phyloP scores from a whole-genome alignment of 2,329 filamentous ascomycete species.

The Aspergillus sp. region DNA sequence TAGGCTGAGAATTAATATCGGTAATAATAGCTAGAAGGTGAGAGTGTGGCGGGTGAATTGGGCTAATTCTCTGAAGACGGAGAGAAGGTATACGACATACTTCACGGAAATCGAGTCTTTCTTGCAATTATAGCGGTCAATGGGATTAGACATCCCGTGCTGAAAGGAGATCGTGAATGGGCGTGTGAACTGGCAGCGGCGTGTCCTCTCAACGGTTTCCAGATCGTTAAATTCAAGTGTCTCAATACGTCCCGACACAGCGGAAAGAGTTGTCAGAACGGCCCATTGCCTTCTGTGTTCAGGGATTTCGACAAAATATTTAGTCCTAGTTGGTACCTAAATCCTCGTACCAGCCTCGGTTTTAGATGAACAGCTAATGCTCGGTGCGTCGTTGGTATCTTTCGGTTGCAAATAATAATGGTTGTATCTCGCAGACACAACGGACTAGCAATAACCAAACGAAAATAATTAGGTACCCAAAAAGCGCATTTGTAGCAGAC shows the following conservation, averaged over 20 bases:
- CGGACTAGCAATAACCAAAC: background rate
- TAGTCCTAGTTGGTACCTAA: background rate
- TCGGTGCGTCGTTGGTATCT: background rate
- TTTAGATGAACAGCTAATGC: background rate
- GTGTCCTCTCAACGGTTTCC: background rate
- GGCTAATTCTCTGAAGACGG: background rate
- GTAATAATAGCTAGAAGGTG: background rate
- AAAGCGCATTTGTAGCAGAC: background rate
- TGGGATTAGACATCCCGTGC: background rate
- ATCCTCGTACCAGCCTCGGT: background rate
- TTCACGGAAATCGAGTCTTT: background rate
- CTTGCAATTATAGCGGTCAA: background rate
- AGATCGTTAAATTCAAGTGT: background rate
- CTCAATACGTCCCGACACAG: background rate
- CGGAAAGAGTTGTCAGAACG: background rate
- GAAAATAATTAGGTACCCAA: background rate
- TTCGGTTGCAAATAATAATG: background rate
- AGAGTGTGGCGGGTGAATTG: background rate
- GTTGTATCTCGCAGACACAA: background rate
- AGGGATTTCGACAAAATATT: background rate
- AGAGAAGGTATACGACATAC: slow-evolving; percentile 4
- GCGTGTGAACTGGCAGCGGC: background rate
- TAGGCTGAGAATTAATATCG: background rate
- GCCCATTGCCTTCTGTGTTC: background rate
- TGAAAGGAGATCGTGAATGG: background rate